phyloP scores from a whole-genome alignment of 352 stramenopile species.

The Plasmopara muralis region DNA sequence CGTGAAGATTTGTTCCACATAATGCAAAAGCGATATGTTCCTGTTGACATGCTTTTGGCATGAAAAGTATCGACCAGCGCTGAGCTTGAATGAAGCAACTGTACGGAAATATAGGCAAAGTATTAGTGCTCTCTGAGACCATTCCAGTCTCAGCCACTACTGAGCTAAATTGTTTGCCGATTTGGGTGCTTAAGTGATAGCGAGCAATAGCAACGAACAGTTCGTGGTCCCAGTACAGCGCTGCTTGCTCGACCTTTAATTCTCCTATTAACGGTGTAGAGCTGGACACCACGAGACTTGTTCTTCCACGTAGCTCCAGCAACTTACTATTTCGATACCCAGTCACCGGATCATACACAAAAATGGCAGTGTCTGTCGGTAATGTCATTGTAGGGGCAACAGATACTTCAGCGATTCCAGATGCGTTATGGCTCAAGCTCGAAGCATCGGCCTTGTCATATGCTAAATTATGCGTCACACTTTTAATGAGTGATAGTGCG shows the following conservation, averaged over 20 bases:
- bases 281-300: conserved; percentile 44
- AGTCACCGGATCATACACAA: conserved; percentile 35
- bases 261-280: conserved; percentile 46
- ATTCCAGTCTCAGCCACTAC: neutral
- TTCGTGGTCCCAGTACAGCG: conserved; percentile 69
- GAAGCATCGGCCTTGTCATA: conserved; percentile 22
- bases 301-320: conserved; percentile 50
- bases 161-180: neutral
- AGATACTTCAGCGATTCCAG: neutral
- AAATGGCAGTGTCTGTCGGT: conserved; percentile 27
- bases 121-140: neutral
- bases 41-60: conserved; percentile 34
- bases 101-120: conserved; percentile 14
- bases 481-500: conserved; percentile 42
- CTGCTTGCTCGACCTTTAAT: conserved; percentile 41
- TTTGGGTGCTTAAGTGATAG: conserved; percentile 32
- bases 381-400: conserved; percentile 3
- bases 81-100: conserved; percentile 39
- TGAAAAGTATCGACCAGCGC: conserved; percentile 54
- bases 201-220: conserved; percentile 50
- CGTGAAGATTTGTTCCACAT: conserved; percentile 28
- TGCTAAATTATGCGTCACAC: conserved; percentile 12
- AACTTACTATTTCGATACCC: conserved; percentile 42
- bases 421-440: conserved; percentile 3
- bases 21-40: conserved; percentile 39